phyloP scores from a whole-genome alignment of 129 eudicot genomes.

The Erigeron canadensis region DNA sequence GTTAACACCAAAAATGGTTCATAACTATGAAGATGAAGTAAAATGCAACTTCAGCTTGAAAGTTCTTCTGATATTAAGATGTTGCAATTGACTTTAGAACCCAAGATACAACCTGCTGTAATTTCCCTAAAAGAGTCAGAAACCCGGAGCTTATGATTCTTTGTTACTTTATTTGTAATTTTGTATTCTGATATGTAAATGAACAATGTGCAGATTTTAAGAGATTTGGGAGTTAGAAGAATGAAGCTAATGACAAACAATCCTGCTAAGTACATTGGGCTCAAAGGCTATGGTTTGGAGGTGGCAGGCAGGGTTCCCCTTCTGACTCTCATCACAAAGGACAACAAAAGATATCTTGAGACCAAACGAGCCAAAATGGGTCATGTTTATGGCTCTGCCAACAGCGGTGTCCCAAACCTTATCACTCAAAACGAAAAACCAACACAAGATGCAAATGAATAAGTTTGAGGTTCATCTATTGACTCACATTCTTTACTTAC shows the following conservation, averaged over 20 bases:
- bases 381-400: conserved; percentile 58
- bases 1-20: background rate
- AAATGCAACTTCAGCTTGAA: background rate
- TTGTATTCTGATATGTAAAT: background rate
- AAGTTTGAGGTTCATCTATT: conserved; percentile 20
- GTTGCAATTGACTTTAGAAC: background rate
- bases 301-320: conserved; percentile 89
- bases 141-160: background rate
- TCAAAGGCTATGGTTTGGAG: conserved; percentile 90
- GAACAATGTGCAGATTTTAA: conserved; percentile 58
- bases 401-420: conserved; percentile 40
- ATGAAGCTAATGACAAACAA: conserved; percentile 98
- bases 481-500: conserved; percentile 32
- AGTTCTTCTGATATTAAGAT: background rate
- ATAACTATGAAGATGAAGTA: background rate
- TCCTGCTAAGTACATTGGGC: conserved; percentile 93
- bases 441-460: conserved; percentile 24
- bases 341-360: conserved; percentile 82
- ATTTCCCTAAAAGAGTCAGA: background rate
- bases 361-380: conserved; percentile 97
- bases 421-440: conserved; percentile 39
- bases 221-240: conserved; percentile 94
- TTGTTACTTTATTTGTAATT: background rate
- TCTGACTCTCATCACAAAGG: conserved; percentile 73
- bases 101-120: background rate